These are phyloP conservation scores for Trichoderma sp. DNA, from an alignment of 2,329 filamentous ascomycete species.

Conservation along the genomic window DNA sequence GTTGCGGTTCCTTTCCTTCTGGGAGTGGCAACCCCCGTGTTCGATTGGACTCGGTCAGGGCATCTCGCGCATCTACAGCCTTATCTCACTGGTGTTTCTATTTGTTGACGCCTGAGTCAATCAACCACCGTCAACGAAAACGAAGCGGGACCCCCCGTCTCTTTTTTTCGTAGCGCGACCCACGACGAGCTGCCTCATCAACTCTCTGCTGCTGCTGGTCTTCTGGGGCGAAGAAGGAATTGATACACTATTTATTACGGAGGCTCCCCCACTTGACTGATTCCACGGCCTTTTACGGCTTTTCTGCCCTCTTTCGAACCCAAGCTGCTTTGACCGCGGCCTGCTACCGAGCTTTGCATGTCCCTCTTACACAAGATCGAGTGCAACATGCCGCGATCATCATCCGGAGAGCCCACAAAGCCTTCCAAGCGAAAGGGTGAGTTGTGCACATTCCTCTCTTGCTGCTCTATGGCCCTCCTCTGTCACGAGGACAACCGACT, in stretches of 20 bases:
- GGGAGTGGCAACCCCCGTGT: background rate
- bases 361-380: conserved; percentile 13
- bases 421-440: conserved; percentile 52
- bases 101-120: conserved; percentile 3
- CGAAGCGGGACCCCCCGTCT: conserved; percentile 8
- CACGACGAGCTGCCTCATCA: conserved; percentile 3
- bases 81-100: background rate
- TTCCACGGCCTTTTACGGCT: background rate
- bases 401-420: conserved; percentile 49
- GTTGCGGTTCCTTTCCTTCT: background rate
- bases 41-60: background rate
- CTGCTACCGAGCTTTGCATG: conserved; percentile 4
- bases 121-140: conserved; percentile 2
- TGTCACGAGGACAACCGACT: background rate
- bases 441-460: conserved; percentile 20
- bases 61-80: background rate
- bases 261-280: conserved; percentile 19
- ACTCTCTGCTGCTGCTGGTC: background rate
- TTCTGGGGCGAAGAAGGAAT: background rate
- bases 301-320: conserved; percentile 8
- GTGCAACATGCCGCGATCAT: conserved; percentile 45
- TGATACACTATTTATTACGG: conserved; percentile 16
- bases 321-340: conserved; percentile 3
- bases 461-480: background rate
- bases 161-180: conserved; percentile 10